Conservation (phyloP, 2,329 filamentous ascomycete species). For the Botryotinia calthae region DNA sequence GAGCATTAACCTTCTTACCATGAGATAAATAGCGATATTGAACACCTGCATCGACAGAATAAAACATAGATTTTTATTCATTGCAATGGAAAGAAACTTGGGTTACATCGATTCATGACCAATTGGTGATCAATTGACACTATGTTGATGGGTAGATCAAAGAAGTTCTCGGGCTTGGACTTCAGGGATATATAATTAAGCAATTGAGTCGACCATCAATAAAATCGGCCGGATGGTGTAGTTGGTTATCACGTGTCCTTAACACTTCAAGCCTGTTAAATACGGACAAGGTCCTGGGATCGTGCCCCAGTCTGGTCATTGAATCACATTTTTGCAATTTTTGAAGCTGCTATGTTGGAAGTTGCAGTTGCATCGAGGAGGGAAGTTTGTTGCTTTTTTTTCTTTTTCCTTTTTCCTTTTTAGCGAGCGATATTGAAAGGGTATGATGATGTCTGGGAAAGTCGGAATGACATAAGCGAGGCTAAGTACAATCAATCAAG, state of each 20-base stretch:
- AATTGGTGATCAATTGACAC: neutral
- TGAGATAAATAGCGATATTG: neutral
- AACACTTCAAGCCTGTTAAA: neutral
- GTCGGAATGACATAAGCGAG: neutral
- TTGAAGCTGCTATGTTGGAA: no score
- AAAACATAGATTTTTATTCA: neutral
- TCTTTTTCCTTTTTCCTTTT: neutral
- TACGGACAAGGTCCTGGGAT: constrained; percentile 16
- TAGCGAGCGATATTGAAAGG: neutral
- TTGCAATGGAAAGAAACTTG: neutral
- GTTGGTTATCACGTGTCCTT: constrained; percentile 23
- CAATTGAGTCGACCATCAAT: rapidly evolving
- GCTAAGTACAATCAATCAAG: neutral
- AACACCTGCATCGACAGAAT: neutral
- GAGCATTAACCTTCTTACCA: neutral
- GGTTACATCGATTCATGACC: no score
- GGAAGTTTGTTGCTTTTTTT: neutral
- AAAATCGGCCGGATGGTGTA: constrained; percentile 17
- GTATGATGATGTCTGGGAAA: neutral
- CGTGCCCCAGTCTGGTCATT: constrained; percentile 8
- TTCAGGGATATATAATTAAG: neutral
- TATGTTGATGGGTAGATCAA: neutral
- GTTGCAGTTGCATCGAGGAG: no score
- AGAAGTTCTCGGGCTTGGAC: no score
- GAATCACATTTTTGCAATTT: neutral